phyloP scores from a whole-genome alignment of 306 rosid genomes.

The Acmispon strigosus region DNA sequence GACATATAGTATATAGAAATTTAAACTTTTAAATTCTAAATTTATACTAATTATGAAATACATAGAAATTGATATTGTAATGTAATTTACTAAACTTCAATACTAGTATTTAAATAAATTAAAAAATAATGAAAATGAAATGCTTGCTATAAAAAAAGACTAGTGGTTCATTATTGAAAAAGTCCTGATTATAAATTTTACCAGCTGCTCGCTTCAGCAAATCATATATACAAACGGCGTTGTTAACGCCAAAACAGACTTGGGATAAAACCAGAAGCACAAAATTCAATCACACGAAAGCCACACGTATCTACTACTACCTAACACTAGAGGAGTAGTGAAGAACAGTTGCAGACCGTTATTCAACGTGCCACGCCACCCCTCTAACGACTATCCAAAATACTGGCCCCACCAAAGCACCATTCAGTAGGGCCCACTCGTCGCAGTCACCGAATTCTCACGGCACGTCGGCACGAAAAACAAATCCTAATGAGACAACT shows the following conservation, averaged over 20 bases:
- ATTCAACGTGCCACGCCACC: constrained; percentile 54
- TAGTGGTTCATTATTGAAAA: background rate
- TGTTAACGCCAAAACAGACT: background rate
- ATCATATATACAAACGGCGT: constrained; percentile 35
- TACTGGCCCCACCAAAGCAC: background rate
- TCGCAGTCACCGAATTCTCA: background rate
- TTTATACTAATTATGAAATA: too few species aligned
- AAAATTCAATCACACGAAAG: constrained; percentile 12
- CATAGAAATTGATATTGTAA: too few species aligned
- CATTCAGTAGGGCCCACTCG: background rate
- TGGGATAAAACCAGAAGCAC: background rate
- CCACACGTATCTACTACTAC: constrained; percentile 19
- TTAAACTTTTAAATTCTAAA: too few species aligned
- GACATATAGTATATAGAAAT: too few species aligned
- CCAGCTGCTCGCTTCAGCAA: constrained; percentile 9
- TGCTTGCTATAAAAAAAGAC: too few species aligned
- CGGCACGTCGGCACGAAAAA: background rate
- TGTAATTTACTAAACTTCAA: too few species aligned
- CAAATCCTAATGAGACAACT: constrained; percentile 6
- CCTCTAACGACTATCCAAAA: constrained; percentile 15
- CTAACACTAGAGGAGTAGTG: background rate
- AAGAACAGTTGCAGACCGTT: constrained; percentile 34
- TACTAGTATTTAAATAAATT: too few species aligned
- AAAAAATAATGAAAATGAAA: too few species aligned
- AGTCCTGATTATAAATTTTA: constrained; percentile 20